A percentile compares a stretch with the other conserved stretches of the same genome.
Conservation (phyloP, 192 early-diverging fungal species). For the Oehlia diaphana region DNA sequence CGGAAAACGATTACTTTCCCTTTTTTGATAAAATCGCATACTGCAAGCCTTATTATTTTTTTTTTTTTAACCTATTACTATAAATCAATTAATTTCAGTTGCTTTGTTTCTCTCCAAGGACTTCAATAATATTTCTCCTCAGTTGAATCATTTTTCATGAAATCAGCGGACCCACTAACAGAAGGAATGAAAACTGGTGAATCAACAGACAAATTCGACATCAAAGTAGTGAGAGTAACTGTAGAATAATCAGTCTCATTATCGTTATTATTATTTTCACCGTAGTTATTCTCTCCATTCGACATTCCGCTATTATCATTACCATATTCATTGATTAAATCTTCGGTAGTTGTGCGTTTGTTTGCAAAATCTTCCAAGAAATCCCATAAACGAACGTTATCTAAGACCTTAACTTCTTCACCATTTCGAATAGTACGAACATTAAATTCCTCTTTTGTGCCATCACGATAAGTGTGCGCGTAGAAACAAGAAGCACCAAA, state of each 20-base stretch:
- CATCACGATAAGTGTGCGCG: slow-evolving; percentile 31
- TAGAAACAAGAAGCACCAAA: slow-evolving; percentile 35
- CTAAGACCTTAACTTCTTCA: slow-evolving; percentile 25
- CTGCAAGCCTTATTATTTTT: background rate
- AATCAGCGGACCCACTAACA: background rate
- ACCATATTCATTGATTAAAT: background rate
- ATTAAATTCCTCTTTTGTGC: slow-evolving; percentile 24
- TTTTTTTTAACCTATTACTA: background rate
- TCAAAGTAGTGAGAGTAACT: background rate
- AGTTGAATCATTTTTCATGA: background rate
- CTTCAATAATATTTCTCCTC: background rate
- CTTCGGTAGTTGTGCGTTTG: background rate
- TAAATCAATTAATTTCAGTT: too few relatives aligned
- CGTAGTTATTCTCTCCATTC: background rate
- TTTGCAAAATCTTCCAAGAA: slow-evolving; percentile 27
- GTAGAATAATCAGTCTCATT: too few relatives aligned
- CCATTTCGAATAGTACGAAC: slow-evolving; percentile 28
- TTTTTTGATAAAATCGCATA: background rate
- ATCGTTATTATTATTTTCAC: background rate
- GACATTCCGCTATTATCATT: background rate
- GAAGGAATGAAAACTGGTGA: slow-evolving; percentile 10
- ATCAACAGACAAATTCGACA: background rate
- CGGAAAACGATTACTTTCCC: background rate
- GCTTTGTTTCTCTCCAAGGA: background rate
- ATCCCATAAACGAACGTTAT: slow-evolving; percentile 31